Percentiles rank a stretch among this genome's conserved stretches.
Evolutionary conservation across 2,329 filamentous ascomycete genomes (phyloP).

Genomic region (Trichoderma gracile): DNA sequence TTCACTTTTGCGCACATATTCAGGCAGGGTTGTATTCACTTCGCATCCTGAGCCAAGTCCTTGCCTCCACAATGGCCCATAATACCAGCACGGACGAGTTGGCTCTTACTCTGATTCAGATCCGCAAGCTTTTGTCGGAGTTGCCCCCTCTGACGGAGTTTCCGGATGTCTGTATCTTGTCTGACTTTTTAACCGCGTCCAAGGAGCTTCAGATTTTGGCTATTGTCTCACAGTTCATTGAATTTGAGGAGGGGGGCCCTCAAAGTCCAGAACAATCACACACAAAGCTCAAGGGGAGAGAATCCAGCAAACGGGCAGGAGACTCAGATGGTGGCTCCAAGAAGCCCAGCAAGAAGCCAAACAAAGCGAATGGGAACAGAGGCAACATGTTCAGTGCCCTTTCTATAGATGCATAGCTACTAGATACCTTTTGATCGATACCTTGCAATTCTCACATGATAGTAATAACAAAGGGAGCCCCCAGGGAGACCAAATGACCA

Average conservation of each 20-base stretch:
- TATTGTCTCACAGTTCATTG: constrained; percentile 30
- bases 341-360: constrained; percentile 2
- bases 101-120: constrained; percentile 16
- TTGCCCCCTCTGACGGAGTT: constrained; percentile 34
- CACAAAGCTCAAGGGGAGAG: background rate
- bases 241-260: constrained; percentile 20
- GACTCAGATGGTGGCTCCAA: background rate
- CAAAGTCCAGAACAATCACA: background rate
- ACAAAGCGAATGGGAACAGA: background rate
- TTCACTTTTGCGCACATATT: constrained; percentile 63
- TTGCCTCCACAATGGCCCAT: constrained; percentile 29
- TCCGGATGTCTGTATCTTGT: constrained; percentile 30
- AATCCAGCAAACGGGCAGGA: background rate
- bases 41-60: constrained; percentile 47
- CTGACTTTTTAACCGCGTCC: constrained; percentile 29
- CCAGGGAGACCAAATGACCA: too few species aligned
- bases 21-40: constrained; percentile 64
- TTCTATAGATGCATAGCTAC: constrained; percentile 17
- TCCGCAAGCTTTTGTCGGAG: constrained; percentile 30
- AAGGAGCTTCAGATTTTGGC: constrained; percentile 24
- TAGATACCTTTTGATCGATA: too few species aligned
- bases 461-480: too few species aligned
- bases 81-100: background rate
- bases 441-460: too few species aligned
- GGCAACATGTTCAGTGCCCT: constrained; percentile 28